A percentile compares a stretch with the other conserved stretches of the same genome.
Evolutionary conservation across 2,329 filamentous ascomycete species (phyloP).

Genomic region (Rugonectria rugulosa): DNA sequence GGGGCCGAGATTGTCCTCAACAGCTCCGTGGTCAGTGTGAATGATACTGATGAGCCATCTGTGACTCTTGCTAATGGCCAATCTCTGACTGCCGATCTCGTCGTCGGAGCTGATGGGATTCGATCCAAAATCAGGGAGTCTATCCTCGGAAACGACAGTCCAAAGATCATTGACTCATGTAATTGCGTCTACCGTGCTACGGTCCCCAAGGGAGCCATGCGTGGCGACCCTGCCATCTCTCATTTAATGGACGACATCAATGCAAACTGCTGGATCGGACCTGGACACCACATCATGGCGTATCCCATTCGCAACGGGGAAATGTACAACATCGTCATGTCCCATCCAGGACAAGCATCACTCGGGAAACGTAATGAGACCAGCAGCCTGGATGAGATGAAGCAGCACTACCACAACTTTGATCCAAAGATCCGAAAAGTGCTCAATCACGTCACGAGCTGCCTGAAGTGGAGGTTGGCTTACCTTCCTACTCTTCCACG

Average conservation of each 20-base stretch:
- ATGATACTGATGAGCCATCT: background rate
- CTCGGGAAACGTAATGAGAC: background rate
- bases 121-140: background rate
- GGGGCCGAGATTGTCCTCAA: background rate
- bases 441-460: background rate
- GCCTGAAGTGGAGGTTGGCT: background rate
- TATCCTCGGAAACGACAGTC: background rate
- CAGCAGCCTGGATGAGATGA: background rate
- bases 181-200: constrained; percentile 12
- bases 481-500: background rate
- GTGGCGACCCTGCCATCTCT: background rate
- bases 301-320: background rate
- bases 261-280: constrained; percentile 1
- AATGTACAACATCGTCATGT: background rate
- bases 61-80: background rate
- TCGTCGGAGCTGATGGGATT: constrained; percentile 1
- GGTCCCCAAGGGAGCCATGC: constrained; percentile 2
- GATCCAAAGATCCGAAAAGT: background rate
- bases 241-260: constrained; percentile 4
- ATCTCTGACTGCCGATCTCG: background rate
- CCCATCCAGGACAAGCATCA: background rate
- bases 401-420: background rate
- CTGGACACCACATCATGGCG: background rate
- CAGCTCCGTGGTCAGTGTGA: background rate
- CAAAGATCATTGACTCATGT: background rate